Percentiles rank a stretch among this genome's conserved stretches.
Conservation (phyloP, 176 grass and related monocot species). For the Poa annua region DNA sequence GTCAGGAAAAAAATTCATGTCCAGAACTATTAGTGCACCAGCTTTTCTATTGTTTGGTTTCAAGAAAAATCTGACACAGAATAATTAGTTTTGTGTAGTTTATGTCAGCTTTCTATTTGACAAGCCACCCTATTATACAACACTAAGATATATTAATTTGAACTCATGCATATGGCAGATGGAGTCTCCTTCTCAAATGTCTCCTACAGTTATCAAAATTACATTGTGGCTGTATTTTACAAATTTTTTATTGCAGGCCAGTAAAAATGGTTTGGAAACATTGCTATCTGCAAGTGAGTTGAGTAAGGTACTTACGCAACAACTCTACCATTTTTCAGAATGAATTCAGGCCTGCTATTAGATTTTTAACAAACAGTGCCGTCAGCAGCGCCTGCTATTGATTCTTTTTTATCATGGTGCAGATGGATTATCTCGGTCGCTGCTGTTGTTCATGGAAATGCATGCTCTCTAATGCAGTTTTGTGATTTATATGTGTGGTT, state of each 20-base stretch:
- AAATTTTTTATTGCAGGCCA: constrained; percentile 21
- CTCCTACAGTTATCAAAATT: not conserved
- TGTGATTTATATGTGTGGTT: too few relatives aligned
- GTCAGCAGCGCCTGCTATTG: too few relatives aligned
- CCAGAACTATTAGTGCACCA: too few relatives aligned
- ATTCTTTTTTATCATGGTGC: too few relatives aligned
- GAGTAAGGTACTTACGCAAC: constrained; percentile 1
- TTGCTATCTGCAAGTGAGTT: not conserved
- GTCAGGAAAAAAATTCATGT: too few relatives aligned
- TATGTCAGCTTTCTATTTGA: not conserved
- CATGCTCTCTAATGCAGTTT: too few relatives aligned
- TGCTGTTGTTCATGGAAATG: too few relatives aligned
- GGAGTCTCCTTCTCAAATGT: too few relatives aligned
- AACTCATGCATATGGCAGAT: too few relatives aligned
- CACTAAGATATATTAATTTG: not conserved
- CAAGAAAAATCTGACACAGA: not conserved
- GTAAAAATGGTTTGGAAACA: not conserved
- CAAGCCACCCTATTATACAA: not conserved
- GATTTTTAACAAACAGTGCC: too few relatives aligned
- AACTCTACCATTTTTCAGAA: not conserved
- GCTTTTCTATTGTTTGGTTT: not conserved
- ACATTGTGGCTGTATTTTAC: not conserved
- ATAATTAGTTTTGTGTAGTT: not conserved
- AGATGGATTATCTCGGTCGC: too few relatives aligned
- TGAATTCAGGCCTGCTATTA: not conserved